Percentiles rank a stretch among this genome's conserved stretches.
Evolutionary conservation across 306 rosid species (phyloP).

Genomic region (Lablab purpureus): DNA sequence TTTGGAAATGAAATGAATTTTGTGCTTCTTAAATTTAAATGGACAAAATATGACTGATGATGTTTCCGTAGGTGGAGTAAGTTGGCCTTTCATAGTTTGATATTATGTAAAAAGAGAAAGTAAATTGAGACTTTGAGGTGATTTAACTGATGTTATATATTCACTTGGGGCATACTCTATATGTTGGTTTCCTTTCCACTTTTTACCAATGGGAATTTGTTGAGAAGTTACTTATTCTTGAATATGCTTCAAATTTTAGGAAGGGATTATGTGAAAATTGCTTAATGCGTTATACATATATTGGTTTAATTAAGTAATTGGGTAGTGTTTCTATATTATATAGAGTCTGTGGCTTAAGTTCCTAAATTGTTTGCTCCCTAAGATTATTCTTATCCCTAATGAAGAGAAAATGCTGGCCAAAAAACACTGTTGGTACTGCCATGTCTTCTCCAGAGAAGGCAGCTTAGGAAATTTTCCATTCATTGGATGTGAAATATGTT

Average conservation of each 20-base stretch:
- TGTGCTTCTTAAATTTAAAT: not conserved
- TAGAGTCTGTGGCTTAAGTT: slow-evolving; percentile 22
- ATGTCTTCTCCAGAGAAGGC: slow-evolving; percentile 99
- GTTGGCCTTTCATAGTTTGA: slow-evolving; percentile 15
- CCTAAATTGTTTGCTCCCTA: slow-evolving; percentile 22
- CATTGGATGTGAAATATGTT: slow-evolving; percentile 96
- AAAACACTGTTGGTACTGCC: slow-evolving; percentile 91
- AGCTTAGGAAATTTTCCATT: slow-evolving; percentile 98
- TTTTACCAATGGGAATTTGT: not conserved
- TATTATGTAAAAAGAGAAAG: slow-evolving; percentile 31
- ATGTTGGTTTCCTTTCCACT: slow-evolving; percentile 27
- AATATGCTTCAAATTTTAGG: not conserved
- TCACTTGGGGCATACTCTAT: not conserved
- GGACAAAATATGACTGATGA: slow-evolving; percentile 3
- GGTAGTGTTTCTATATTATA: not conserved
- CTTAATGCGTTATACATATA: not conserved
- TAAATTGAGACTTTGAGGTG: slow-evolving; percentile 17
- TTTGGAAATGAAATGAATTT: slow-evolving; percentile 12
- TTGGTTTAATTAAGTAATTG: slow-evolving; percentile 10
- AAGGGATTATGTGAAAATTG: slow-evolving; percentile 10
- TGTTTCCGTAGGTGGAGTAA: slow-evolving; percentile 13
- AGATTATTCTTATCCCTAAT: slow-evolving; percentile 9
- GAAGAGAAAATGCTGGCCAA: slow-evolving; percentile 1
- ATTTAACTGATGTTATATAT: slow-evolving; percentile 11
- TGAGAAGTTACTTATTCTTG: slow-evolving; percentile 11